Evolutionary conservation across 257 asterid species (phyloP), one percentile per base, ranked within the genome.

Genomic region (Nicotiana noctiflora): DNA sequence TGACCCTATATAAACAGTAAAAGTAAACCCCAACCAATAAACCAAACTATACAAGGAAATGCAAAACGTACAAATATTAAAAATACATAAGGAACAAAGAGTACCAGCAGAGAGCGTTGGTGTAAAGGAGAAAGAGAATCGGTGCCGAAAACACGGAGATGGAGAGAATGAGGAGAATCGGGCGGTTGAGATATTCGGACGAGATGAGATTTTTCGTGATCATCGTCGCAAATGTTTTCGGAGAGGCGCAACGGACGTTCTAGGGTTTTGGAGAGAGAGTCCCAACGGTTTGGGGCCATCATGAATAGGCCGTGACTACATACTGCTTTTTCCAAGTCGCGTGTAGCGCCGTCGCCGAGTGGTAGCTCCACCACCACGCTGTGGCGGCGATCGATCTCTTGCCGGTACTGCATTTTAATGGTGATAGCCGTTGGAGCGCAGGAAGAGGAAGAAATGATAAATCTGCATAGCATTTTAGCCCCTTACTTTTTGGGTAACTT

Each of bases 211-310:
- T 75, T 76, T 53, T 86, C 88, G 62, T 84, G 84, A 10, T 81
- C 89, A 63, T 82, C 83, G 40, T 84, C 75, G 19, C 75, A 60
- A 15, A 23, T 64, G 21, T 77, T 85, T 82, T 84, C 85, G 88
- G 86, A 74, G 62, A 92, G 97, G 85, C 92, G 97, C 10, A 92
- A 87, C 51, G 97, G 93, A 44, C 98, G 97, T 63, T 32, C 85
- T 77, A 94, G 89, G 86, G 97, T 91, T 86, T 92, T 89, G 83
- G 94, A 86, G 49, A 65, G 89, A 37, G 95, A 81, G 86, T 92
- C 95, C 97, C 98, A 94, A 57, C 78, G 88, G 70, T 94, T 94
- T 65, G 97, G 98, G 46, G 98, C 95, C 97, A 91, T 94, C 98
- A 94, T 94, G 87, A 94, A 94, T 8, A 94, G 79, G 2, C 98